Evolutionary conservation across 2,329 filamentous ascomycete species (phyloP).

Genomic region (Cercospora sp.): DNA sequence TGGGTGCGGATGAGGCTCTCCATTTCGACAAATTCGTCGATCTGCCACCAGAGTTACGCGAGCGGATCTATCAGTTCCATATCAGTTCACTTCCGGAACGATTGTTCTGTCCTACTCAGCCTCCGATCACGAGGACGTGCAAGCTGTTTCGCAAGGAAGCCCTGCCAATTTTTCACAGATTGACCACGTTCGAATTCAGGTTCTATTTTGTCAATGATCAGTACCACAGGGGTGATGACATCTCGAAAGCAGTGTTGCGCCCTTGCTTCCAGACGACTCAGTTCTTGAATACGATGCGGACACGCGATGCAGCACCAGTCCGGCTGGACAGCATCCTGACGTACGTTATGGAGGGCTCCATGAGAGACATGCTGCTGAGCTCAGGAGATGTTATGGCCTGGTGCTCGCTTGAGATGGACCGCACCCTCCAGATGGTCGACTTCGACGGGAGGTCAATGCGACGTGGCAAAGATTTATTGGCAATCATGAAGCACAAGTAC

Average conservation of each 20-base stretch:
- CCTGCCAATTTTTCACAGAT: constrained; percentile 7
- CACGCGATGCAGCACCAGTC: neutral
- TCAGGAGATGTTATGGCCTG: neutral
- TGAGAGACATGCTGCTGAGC: neutral
- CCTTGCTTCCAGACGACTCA: neutral
- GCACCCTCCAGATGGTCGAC: too few species aligned
- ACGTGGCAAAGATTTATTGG: too few species aligned
- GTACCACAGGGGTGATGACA: neutral
- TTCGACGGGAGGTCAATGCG: too few species aligned
- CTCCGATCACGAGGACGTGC: constrained; percentile 8
- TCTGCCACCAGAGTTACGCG: constrained; percentile 17
- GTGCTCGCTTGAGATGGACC: too few species aligned
- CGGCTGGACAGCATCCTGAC: neutral
- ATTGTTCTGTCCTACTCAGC: constrained; percentile 12
- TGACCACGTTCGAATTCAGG: neutral
- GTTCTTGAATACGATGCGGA: neutral
- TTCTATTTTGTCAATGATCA: neutral
- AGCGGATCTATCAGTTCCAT: constrained; percentile 8
- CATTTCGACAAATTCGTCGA: constrained; percentile 1
- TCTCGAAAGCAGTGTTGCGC: neutral
- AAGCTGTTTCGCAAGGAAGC: constrained; percentile 10
- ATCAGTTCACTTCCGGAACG: neutral
- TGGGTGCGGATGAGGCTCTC: neutral
- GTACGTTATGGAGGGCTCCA: neutral
- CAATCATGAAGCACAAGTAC: too few species aligned